Percentiles rank a stretch among this genome's conserved stretches.
Evolutionary conservation across 805 yeast genomes (phyloP).

Genomic region (Candida stauntonica): DNA sequence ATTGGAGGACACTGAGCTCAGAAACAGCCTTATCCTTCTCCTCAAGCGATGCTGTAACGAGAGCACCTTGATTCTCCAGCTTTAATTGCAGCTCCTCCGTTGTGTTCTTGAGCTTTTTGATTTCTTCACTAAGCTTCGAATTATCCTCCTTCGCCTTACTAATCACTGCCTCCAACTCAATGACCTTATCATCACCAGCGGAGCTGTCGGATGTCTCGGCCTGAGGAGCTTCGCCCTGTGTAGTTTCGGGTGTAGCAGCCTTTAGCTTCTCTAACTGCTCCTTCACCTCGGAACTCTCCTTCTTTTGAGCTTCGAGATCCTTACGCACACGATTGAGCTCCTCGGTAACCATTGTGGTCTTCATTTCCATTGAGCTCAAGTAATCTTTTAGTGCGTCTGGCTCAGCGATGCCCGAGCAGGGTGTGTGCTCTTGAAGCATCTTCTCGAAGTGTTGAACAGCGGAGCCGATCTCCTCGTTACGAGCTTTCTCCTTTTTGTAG

Average conservation of each 20-base stretch:
- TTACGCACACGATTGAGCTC: slow-evolving; percentile 50
- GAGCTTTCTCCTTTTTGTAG: slow-evolving; percentile 73
- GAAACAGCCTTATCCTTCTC: slow-evolving; percentile 7
- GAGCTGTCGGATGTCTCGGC: no score
- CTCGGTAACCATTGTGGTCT: slow-evolving; percentile 53
- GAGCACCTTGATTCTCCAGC: slow-evolving; percentile 6
- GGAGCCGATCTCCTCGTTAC: slow-evolving; percentile 20
- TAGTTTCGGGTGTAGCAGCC: not conserved
- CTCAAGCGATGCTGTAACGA: slow-evolving; percentile 1
- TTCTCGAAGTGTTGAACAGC: slow-evolving; percentile 54
- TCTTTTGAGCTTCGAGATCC: slow-evolving; percentile 8
- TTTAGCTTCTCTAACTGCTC: slow-evolving; percentile 4
- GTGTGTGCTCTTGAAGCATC: slow-evolving; percentile 73
- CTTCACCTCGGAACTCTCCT: slow-evolving; percentile 11
- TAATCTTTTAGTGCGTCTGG: slow-evolving; percentile 67
- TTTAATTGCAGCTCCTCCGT: slow-evolving; percentile 12
- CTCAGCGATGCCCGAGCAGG: slow-evolving; percentile 70
- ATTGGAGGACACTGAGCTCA: not conserved
- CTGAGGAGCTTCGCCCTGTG: not conserved
- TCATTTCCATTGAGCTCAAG: slow-evolving; percentile 56
- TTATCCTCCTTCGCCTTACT: not conserved
- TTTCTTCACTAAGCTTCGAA: slow-evolving; percentile 8
- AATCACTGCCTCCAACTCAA: not conserved
- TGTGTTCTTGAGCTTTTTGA: slow-evolving; percentile 8
- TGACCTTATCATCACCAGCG: slow-evolving; percentile 1